These are phyloP conservation scores for Musa acuminata DNA, from an alignment of 176 grass and related monocot genomes.

Conservation along the genomic window DNA sequence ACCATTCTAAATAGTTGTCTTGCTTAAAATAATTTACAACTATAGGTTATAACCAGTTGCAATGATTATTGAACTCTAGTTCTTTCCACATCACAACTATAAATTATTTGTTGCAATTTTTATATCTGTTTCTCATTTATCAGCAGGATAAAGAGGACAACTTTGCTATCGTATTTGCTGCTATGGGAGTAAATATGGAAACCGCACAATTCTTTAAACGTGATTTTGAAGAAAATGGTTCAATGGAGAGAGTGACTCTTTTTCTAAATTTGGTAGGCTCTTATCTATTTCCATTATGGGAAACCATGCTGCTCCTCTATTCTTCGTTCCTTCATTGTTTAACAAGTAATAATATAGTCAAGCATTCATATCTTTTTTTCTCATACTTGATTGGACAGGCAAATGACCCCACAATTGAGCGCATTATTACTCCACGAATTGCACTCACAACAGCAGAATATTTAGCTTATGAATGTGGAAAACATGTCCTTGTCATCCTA, in stretches of 20 bases:
- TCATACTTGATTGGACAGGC: constrained; percentile 24
- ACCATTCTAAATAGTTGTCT: too few species aligned
- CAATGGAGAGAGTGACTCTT: constrained; percentile 84
- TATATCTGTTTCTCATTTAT: constrained; percentile 4
- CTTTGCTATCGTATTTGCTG: constrained; percentile 88
- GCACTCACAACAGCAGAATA: constrained; percentile 82
- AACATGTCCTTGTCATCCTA: constrained; percentile 85
- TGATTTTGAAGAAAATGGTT: constrained; percentile 93
- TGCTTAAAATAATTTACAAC: too few species aligned
- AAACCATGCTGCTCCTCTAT: not conserved
- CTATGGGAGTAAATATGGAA: constrained; percentile 98
- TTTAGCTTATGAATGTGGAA: constrained; percentile 88
- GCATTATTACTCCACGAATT: constrained; percentile 87
- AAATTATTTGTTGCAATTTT: not conserved
- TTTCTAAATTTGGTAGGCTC: constrained; percentile 76
- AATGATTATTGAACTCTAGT: too few species aligned
- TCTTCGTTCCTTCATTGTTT: not conserved
- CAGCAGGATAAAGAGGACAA: constrained; percentile 61
- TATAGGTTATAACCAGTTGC: too few species aligned
- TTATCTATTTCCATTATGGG: not conserved
- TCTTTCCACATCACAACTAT: not conserved
- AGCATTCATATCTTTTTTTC: not conserved
- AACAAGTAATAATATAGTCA: not conserved
- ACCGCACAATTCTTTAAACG: constrained; percentile 91
- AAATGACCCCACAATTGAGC: constrained; percentile 91